A percentile compares a stretch with the other conserved stretches of the same genome.
Evolutionary conservation across 1,284 basidiomycete species (phyloP).

Genomic region (Ganoderma multipileum): DNA sequence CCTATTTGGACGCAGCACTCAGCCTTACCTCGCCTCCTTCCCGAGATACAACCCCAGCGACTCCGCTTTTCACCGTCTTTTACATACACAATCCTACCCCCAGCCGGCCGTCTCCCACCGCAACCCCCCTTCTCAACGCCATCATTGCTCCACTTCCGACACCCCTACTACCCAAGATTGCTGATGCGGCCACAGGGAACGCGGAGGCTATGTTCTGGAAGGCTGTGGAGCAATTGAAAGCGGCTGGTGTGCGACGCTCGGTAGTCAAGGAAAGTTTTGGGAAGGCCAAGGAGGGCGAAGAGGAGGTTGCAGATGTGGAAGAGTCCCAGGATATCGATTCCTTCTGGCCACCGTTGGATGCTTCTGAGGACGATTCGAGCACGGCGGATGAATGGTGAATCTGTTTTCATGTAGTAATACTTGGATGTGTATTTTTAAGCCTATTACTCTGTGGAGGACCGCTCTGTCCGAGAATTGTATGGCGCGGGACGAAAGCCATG

Average conservation of each 20-base stretch:
- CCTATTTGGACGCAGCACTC: slow-evolving; percentile 65
- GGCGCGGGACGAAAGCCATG: no score
- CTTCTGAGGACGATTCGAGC: slow-evolving; percentile 35
- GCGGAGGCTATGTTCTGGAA: slow-evolving; percentile 73
- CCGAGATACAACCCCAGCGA: slow-evolving; percentile 27
- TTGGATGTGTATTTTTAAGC: not conserved
- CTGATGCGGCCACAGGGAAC: slow-evolving; percentile 62
- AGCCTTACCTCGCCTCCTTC: slow-evolving; percentile 39
- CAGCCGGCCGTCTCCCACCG: slow-evolving; percentile 9
- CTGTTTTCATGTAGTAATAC: not conserved
- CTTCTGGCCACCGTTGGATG: slow-evolving; percentile 45
- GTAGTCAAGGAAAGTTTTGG: slow-evolving; percentile 3
- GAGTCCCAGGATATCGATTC: slow-evolving; percentile 36
- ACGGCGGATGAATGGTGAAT: slow-evolving; percentile 35
- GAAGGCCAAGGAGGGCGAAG: slow-evolving; percentile 10
- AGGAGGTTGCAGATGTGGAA: slow-evolving; percentile 14
- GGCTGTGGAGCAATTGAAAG: slow-evolving; percentile 40
- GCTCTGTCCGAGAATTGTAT: not conserved
- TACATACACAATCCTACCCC: slow-evolving; percentile 53
- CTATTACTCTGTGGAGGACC: no score
- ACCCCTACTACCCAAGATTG: slow-evolving; percentile 55
- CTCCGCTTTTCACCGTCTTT: slow-evolving; percentile 60
- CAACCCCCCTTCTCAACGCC: slow-evolving; percentile 31
- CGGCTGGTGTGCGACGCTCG: slow-evolving; percentile 23
- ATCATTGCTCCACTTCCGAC: slow-evolving; percentile 49